A percentile compares a stretch with the other conserved stretches of the same genome.
phyloP scores from a whole-genome alignment of 2,329 filamentous ascomycete species.

The Penicillium sp. region DNA sequence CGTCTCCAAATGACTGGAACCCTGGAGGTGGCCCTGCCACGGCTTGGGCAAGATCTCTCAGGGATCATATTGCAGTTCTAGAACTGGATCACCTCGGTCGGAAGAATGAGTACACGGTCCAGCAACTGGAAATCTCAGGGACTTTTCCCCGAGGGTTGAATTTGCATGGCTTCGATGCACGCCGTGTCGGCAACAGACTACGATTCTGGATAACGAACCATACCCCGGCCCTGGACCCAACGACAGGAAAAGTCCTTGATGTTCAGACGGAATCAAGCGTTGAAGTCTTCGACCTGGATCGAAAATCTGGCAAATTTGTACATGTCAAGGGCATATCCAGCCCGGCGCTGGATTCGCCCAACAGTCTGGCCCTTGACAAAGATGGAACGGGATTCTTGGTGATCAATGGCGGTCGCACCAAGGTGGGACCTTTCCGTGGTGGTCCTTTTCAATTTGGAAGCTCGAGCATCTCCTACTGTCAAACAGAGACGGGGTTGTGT shows the following conservation, averaged over 20 bases:
- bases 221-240: neutral
- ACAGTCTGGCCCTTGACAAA: constrained; percentile 1
- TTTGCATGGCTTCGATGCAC: constrained; percentile 7
- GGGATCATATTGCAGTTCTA: constrained; percentile 7
- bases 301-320: neutral
- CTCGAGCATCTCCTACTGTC: constrained; percentile 4
- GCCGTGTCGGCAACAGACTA: neutral
- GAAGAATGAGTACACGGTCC: neutral
- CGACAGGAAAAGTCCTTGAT: constrained; percentile 2
- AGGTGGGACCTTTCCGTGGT: neutral
- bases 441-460: constrained; percentile 1
- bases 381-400: constrained; percentile 4
- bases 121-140: neutral
- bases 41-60: neutral
- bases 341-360: constrained; percentile 5
- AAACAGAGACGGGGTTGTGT: constrained; percentile 1
- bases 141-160: neutral
- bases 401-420: constrained; percentile 5
- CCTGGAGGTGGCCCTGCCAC: neutral
- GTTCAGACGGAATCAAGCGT: constrained; percentile 1
- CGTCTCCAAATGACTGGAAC: neutral
- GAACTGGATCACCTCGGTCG: constrained; percentile 6
- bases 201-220: constrained; percentile 11
- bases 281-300: constrained; percentile 7
- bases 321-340: constrained; percentile 5